Evolutionary conservation across 2,329 filamentous ascomycete genomes (phyloP), one percentile per base, ranked within the genome.

Genomic region (Trichoderma polysporum): DNA sequence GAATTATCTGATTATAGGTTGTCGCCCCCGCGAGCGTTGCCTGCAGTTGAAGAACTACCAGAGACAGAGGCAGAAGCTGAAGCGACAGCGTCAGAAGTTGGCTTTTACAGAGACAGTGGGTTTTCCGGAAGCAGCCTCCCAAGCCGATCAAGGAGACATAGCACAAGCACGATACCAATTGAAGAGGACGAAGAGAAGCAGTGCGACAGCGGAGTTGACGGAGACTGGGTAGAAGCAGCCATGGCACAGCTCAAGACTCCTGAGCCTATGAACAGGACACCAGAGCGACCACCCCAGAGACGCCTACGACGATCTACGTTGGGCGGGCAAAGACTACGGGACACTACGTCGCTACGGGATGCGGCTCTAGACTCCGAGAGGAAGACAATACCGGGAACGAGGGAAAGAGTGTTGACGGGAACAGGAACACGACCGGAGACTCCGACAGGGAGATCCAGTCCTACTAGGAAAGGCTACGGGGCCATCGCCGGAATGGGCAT

Each of bases 181-280:
- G 75, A 27, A 35, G 63, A 76, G 13, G 75, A 79, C 22, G 76
- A 79, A 33, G 72, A 75, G 33, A 76, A 79, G 57, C 81, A 84
- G 50, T 86, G 89, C 71, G 88, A 86, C 74, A 86, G 84, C 29
- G 82, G 88, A 33, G 83, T 87, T 70, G 77, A 86, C 50, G 82
- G 80, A 25, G 84, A 86, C 47, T 80, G 77, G 78, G 69, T 74
- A n/a, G 81, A 81, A 37, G 52, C 68, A 70, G 69, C 72, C 70
- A 67, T 66, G 69, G 63, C 49, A 64, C 66, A 68, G 62, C 50
- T 73, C 64, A 70, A 73, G 52, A 76, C 75, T 37, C 74, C 76
- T 31, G 74, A 78, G 65, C 69, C 73, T 66, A 47, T 68, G 53
- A 33, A 47, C 47, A 59, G 13, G 27, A 53, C 63, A 25, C 53